Evolutionary conservation across 257 asterid genomes (phyloP).

Genomic region (Petrea volubilis): DNA sequence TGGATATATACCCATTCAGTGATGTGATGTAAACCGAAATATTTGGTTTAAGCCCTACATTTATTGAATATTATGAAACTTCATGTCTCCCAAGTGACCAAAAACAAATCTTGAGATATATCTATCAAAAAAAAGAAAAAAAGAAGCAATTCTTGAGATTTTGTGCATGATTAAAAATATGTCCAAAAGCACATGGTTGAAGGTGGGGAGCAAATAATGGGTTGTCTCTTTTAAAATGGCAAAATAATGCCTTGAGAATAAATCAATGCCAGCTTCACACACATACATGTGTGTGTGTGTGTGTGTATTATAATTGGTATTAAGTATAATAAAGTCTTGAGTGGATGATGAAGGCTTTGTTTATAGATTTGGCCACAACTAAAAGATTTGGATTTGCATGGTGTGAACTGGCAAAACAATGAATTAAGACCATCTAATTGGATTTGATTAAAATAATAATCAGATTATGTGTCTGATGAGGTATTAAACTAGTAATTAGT

Average conservation of each 20-base stretch:
- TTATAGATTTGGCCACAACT: neutral
- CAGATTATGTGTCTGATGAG: too few species aligned
- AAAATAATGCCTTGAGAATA: conserved; percentile 3
- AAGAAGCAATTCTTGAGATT: neutral
- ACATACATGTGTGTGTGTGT: neutral
- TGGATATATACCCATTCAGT: too few species aligned
- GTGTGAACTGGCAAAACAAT: conserved; percentile 20
- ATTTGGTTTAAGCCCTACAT: too few species aligned
- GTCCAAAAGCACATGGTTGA: conserved; percentile 10
- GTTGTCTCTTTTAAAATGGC: neutral
- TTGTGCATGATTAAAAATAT: neutral
- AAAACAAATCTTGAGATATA: too few species aligned
- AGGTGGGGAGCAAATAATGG: neutral
- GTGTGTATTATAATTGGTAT: neutral
- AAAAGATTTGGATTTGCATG: conserved; percentile 8
- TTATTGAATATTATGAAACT: too few species aligned
- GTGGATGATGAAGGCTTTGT: neutral
- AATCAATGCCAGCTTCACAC: conserved; percentile 23
- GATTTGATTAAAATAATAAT: neutral
- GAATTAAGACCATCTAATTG: neutral
- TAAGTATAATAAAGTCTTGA: neutral
- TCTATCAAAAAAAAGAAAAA: too few species aligned
- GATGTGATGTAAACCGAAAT: too few species aligned
- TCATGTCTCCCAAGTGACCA: too few species aligned
- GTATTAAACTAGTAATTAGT: neutral